phyloP scores from a whole-genome alignment of 2,329 filamentous ascomycete species.

The Apiospora saccharicola region DNA sequence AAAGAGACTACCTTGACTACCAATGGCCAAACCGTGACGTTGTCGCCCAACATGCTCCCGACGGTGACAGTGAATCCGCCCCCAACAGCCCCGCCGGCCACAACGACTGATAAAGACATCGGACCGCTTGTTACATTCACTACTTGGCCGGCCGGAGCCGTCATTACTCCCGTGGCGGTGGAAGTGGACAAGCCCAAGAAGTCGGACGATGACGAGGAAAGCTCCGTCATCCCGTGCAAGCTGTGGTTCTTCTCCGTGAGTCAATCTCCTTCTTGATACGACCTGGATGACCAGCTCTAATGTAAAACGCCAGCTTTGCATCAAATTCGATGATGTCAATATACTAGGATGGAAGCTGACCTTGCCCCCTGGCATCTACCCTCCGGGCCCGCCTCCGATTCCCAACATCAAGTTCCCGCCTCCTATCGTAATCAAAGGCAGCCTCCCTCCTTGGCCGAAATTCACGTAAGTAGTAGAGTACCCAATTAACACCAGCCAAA shows the following conservation, averaged over 20 bases:
- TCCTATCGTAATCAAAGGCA: slow-evolving; percentile 27
- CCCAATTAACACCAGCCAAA: rapidly evolving
- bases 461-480: slow-evolving; percentile 23
- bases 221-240: background rate
- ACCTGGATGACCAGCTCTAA: background rate
- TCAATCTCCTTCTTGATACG: rapidly evolving
- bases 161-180: background rate
- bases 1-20: background rate
- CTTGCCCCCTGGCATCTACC: slow-evolving; percentile 31
- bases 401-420: slow-evolving; percentile 24
- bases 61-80: no score
- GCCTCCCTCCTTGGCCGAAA: slow-evolving; percentile 32
- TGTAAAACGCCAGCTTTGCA: slow-evolving; percentile 20
- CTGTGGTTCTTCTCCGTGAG: slow-evolving; percentile 7
- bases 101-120: background rate
- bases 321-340: slow-evolving; percentile 29
- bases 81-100: background rate
- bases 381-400: slow-evolving; percentile 28
- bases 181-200: background rate
- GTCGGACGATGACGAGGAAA: background rate
- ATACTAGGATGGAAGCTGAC: slow-evolving; percentile 27
- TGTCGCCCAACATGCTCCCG: background rate
- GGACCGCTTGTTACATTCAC: background rate
- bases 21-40: background rate
- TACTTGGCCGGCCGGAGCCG: background rate